A percentile compares a stretch with the other conserved stretches of the same genome.
Evolutionary conservation across 2,329 filamentous ascomycete species (phyloP).

Genomic region (Penicillium sp.): DNA sequence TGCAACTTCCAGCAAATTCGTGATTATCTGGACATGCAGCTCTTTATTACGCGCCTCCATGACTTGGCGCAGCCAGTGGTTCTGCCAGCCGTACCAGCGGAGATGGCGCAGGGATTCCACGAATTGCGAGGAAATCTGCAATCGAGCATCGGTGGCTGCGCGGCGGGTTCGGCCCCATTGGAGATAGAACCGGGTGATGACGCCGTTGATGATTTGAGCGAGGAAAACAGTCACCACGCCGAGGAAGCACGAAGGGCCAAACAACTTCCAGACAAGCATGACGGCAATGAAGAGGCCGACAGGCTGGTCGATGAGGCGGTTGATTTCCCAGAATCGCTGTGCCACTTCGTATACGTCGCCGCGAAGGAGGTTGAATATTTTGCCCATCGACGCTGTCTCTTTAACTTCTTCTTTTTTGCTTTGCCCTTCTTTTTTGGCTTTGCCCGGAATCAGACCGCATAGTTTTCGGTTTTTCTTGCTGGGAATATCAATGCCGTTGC

Average conservation of each 20-base stretch:
- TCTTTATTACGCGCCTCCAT: conserved; percentile 66
- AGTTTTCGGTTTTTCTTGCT: conserved; percentile 9
- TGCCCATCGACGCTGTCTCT: conserved; percentile 74
- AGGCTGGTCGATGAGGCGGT: conserved; percentile 70
- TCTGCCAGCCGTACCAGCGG: conserved; percentile 79
- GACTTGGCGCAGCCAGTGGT: conserved; percentile 67
- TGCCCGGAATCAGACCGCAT: conserved; percentile 12
- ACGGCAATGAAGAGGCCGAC: conserved; percentile 71
- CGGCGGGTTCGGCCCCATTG: conserved; percentile 68
- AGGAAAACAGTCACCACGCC: conserved; percentile 66
- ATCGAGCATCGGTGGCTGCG: conserved; percentile 68
- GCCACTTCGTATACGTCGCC: conserved; percentile 42
- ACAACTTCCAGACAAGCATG: conserved; percentile 68
- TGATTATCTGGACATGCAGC: conserved; percentile 61
- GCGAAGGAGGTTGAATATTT: conserved; percentile 83
- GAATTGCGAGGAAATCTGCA: conserved; percentile 79
- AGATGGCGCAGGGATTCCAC: conserved; percentile 80
- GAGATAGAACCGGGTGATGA: conserved; percentile 64
- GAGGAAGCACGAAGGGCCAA: conserved; percentile 74
- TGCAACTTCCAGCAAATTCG: conserved; percentile 57
- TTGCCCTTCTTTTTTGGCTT: conserved; percentile 16
- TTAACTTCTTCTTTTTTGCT: conserved; percentile 33
- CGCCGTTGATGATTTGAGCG: conserved; percentile 65
- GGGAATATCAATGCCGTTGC: conserved; percentile 20
- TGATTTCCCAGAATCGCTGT: conserved; percentile 77